Evolutionary conservation across 441 rosid genomes (phyloP).

Genomic region (Euphorbia celastroides): DNA sequence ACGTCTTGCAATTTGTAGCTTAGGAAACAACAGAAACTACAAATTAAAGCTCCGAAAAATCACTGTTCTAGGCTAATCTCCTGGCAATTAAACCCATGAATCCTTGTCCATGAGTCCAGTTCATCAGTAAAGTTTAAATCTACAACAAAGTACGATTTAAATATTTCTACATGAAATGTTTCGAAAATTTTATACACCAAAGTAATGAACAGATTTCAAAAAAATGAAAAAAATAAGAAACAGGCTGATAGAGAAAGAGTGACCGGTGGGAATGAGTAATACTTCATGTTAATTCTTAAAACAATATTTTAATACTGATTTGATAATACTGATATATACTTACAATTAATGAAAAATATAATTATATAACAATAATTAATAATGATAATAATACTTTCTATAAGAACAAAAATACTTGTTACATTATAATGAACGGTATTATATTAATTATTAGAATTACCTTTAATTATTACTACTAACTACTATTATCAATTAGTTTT

Average conservation of each 20-base stretch:
- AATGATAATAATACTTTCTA: too few relatives aligned
- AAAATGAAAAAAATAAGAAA: background rate
- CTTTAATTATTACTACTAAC: too few relatives aligned
- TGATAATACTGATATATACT: too few relatives aligned
- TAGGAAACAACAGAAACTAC: background rate
- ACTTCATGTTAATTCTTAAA: background rate
- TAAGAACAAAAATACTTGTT: too few relatives aligned
- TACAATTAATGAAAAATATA: too few relatives aligned
- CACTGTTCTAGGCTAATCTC: background rate
- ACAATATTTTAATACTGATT: background rate
- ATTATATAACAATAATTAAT: too few relatives aligned
- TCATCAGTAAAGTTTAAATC: background rate
- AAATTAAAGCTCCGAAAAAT: background rate
- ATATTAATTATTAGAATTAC: too few relatives aligned
- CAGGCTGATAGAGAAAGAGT: background rate
- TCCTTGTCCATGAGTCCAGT: background rate
- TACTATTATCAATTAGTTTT: too few relatives aligned
- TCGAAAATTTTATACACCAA: background rate
- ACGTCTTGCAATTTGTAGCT: background rate
- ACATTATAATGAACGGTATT: too few relatives aligned
- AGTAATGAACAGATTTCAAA: background rate
- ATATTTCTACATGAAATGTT: background rate
- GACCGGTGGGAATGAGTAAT: background rate
- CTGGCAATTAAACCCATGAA: too few relatives aligned
- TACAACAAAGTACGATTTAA: background rate